Conservation (phyloP, 1,139 yeast species). For the Zygosaccharomyces sapae region DNA sequence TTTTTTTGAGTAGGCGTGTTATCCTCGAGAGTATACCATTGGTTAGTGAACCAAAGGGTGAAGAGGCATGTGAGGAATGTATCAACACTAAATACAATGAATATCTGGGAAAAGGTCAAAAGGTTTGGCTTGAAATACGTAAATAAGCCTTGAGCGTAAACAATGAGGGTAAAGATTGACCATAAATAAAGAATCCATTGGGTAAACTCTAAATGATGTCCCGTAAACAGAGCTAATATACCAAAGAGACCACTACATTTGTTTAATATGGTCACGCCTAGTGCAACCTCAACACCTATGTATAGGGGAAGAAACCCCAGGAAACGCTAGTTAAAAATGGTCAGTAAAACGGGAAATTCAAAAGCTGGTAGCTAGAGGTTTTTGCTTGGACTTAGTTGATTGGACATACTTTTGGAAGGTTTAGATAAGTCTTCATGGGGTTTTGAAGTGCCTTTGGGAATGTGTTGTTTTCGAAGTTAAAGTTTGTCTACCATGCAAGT, state of each 20-base stretch:
- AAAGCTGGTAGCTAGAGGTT: neutral
- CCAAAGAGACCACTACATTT: constrained; percentile 91
- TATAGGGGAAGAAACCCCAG: constrained; percentile 59
- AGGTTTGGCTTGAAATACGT: constrained; percentile 48
- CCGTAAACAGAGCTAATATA: constrained; percentile 76
- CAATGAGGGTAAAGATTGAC: constrained; percentile 61
- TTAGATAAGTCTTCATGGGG: constrained; percentile 8
- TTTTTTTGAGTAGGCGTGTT: constrained; percentile 19
- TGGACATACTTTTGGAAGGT: constrained; percentile 20
- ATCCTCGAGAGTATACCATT: constrained; percentile 63
- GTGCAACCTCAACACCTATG: constrained; percentile 78
- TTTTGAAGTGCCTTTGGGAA: neutral
- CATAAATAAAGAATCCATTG: constrained; percentile 79
- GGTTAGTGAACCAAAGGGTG: constrained; percentile 66
- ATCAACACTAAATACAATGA: constrained; percentile 62
- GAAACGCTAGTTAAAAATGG: constrained; percentile 23
- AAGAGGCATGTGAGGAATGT: constrained; percentile 62
- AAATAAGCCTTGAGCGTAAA: constrained; percentile 59
- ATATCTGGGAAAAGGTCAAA: constrained; percentile 53
- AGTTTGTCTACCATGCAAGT: constrained; percentile 1
- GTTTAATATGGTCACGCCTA: constrained; percentile 77
- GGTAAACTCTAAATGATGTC: constrained; percentile 76
- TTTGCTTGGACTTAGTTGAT: neutral
- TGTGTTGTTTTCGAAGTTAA: neutral
- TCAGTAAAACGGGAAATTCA: constrained; percentile 1